phyloP scores from a whole-genome alignment of 495 filamentous ascomycete species.

The Penicillium angulare region DNA sequence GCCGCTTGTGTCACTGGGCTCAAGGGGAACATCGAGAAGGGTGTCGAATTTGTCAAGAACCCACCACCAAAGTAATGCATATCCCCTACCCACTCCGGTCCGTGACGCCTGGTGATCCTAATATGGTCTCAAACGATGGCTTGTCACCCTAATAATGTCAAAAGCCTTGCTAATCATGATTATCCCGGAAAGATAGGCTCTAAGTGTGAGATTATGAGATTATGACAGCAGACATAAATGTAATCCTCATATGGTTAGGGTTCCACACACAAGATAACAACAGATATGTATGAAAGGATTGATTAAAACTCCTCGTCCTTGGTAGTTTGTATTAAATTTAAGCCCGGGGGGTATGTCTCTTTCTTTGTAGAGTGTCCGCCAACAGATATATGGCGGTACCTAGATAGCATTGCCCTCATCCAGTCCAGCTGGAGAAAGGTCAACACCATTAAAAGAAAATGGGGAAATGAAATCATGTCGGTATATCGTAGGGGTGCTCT shows the following conservation, averaged over 20 bases:
- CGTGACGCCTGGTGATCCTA: neutral
- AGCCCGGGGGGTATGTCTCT: neutral
- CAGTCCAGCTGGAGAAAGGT: slow-evolving; percentile 6
- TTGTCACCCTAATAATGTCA: slow-evolving; percentile 12
- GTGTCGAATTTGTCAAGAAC: slow-evolving; percentile 84
- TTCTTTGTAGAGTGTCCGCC: too few species aligned
- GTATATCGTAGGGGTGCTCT: neutral
- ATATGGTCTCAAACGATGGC: too few species aligned
- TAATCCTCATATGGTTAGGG: neutral
- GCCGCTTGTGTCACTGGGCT: slow-evolving; percentile 69
- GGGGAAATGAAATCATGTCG: neutral
- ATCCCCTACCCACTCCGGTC: slow-evolving; percentile 20
- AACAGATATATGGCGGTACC: too few species aligned
- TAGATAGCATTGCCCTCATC: neutral
- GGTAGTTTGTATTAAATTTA: too few species aligned
- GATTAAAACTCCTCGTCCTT: too few species aligned
- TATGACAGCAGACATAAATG: slow-evolving; percentile 22
- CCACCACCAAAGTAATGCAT: slow-evolving; percentile 68
- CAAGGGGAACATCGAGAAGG: slow-evolving; percentile 91
- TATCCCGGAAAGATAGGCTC: slow-evolving; percentile 47
- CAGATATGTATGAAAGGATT: too few species aligned
- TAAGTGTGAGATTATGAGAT: slow-evolving; percentile 34
- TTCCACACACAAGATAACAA: neutral
- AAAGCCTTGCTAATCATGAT: slow-evolving; percentile 43
- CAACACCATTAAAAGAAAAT: neutral